Conservation (phyloP, 2,329 filamentous ascomycete genomes). For the Claviceps maximensis region DNA sequence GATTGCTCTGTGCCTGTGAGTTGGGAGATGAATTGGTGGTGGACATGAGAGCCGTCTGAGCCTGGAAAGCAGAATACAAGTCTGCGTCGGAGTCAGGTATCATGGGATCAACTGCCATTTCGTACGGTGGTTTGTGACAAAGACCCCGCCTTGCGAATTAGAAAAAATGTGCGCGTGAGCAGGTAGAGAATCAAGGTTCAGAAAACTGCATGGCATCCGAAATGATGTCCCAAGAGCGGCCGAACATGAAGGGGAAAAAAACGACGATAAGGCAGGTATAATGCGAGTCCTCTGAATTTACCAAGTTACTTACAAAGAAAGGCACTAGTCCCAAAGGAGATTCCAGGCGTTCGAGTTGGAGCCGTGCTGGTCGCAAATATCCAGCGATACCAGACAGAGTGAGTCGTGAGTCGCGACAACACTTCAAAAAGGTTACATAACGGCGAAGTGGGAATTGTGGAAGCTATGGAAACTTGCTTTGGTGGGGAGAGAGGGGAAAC, state of each 20-base stretch:
- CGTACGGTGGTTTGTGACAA: not conserved
- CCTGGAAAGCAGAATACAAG: not conserved
- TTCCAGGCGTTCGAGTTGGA: not conserved
- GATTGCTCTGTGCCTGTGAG: constrained; percentile 4
- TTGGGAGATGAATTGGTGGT: constrained; percentile 4
- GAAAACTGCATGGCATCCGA: not conserved
- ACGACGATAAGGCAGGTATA: not conserved
- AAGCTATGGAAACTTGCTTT: not conserved
- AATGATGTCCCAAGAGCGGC: not conserved
- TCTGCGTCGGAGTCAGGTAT: constrained; percentile 2
- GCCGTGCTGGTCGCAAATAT: not conserved
- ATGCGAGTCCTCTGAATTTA: not conserved
- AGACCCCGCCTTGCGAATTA: not conserved
- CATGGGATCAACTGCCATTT: constrained; percentile 1
- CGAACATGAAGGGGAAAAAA: not conserved
- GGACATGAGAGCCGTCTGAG: constrained; percentile 1
- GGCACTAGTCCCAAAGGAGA: not conserved
- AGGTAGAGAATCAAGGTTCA: not conserved
- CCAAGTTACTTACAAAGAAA: not conserved
- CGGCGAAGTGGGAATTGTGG: not conserved
- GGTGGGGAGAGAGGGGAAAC: too few relatives aligned
- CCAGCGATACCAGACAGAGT: not conserved
- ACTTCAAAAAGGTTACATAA: not conserved
- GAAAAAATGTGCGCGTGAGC: not conserved
- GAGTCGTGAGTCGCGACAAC: not conserved